A percentile compares a stretch with the other conserved stretches of the same genome.
phyloP scores from a whole-genome alignment of 1,139 yeast genomes.

The Yamadazyma kanchanaburiensis region DNA sequence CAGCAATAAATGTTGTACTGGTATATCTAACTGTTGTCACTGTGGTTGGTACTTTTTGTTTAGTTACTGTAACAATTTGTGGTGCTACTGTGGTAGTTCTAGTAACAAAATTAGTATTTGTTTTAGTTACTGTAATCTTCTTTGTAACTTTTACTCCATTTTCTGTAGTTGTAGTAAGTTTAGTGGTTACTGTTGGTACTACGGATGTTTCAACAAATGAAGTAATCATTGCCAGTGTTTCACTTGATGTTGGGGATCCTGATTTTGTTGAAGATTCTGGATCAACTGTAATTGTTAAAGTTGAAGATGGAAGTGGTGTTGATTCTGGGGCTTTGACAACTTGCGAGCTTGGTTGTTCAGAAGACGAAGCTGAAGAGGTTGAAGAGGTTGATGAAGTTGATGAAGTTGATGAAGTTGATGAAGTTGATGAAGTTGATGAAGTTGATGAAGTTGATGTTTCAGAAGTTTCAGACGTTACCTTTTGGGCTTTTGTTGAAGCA shows the following conservation, averaged over 20 bases:
- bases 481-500: too few species aligned
- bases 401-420: too few species aligned
- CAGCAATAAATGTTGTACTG: constrained; percentile 12
- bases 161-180: constrained; percentile 2
- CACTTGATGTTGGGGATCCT: too few species aligned
- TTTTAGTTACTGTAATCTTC: constrained; percentile 4
- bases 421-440: too few species aligned
- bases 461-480: too few species aligned
- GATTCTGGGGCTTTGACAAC: too few species aligned
- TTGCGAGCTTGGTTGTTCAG: too few species aligned
- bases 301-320: constrained; percentile 1
- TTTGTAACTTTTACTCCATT: constrained; percentile 4
- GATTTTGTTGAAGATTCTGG: too few species aligned
- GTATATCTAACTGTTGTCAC: constrained; percentile 12
- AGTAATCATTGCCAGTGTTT: too few species aligned
- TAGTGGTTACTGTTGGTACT: constrained; percentile 1
- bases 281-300: constrained; percentile 1
- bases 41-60: constrained; percentile 12
- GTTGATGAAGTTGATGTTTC: too few species aligned
- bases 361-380: too few species aligned
- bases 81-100: constrained; percentile 9
- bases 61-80: constrained; percentile 9
- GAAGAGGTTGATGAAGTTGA: too few species aligned
- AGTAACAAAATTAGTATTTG: constrained; percentile 8
- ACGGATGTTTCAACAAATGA: constrained; percentile 4